Base-by-base conservation (phyloP, 2,329 filamentous ascomycete species). In the Beauveria brongniartii region DNA sequence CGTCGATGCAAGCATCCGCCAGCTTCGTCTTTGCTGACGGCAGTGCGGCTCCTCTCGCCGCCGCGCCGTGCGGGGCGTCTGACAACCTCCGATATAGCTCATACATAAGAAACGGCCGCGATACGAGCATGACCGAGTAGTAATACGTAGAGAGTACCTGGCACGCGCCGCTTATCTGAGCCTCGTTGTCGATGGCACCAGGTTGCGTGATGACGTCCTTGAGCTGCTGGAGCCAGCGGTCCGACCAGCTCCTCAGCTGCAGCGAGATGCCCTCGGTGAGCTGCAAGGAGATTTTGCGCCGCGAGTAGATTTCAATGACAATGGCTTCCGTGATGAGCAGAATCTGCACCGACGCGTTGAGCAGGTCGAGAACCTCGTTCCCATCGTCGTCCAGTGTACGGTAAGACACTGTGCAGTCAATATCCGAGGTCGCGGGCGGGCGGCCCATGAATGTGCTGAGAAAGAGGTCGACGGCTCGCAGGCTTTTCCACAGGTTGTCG, bases 71-170 rank as follows among this genome's bases (percentile, higher is more conserved):
- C 51, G 5, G 65, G 4, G 65, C 69, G 10, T 78, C 77, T 0
- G 75, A 73, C 4, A 82, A 64, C 0, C 80, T 72, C 30, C 74
- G 74, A 55, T 75, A 78, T 3, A 83, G 70, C 66, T 83, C 80
- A 54, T 81, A 82, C 80, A 83, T 82, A 7, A 83, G 72, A 55
- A 83, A 83, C 0, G 81, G 81, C 1, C 81, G 72, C 0, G 81
- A 80, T 0, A 83, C 80, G 3, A 83, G 73, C 72, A 83, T 83
- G n/a, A 83, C 81, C 0, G 80, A 78, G 62, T 83, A 83, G 67
- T 82, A 82, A 60, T 83, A 83, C 1, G 80, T 78, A 0, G 77
- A 74, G 8, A 83, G 67, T 0, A 81, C 76, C 66, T 82, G 80
- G 30, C 79, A 81, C 0, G 80, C 80, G 0, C 80, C 81, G 8